phyloP scores from a whole-genome alignment of 2,329 filamentous ascomycete species.

The Thielaviopsis populi region DNA sequence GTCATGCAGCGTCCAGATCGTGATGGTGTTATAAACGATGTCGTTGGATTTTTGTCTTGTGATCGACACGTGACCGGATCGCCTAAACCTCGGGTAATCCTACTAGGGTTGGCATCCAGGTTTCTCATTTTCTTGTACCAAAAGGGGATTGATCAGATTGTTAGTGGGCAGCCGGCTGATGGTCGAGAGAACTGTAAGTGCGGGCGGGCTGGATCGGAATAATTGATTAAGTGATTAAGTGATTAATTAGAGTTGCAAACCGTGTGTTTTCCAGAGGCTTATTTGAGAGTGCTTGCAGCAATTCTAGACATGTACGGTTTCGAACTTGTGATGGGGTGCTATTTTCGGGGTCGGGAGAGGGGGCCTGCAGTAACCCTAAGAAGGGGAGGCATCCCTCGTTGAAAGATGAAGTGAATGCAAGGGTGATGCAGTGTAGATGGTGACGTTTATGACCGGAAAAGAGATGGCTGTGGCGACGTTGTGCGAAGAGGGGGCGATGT shows the following conservation, averaged over 20 bases:
- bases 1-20: not conserved
- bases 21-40: conserved; percentile 1
- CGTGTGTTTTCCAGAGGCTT: not conserved
- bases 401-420: too few relatives aligned
- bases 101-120: not conserved
- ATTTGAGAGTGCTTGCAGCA: not conserved
- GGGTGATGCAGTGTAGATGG: too few relatives aligned
- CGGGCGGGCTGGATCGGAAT: not conserved
- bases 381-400: not conserved
- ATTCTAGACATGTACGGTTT: not conserved
- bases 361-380: not conserved
- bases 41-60: conserved; percentile 1
- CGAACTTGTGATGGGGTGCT: not conserved
- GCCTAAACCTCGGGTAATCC: not conserved
- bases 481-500: too few relatives aligned
- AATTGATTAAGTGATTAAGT: too few relatives aligned
- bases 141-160: not conserved
- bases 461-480: too few relatives aligned
- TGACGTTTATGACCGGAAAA: too few relatives aligned
- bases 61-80: not conserved
- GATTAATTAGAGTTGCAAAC: not conserved
- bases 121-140: not conserved
- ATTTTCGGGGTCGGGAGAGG: not conserved
- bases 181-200: not conserved
- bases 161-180: not conserved